A percentile compares a stretch with the other conserved stretches of the same genome.
phyloP scores from a whole-genome alignment of 1,284 basidiomycete genomes.

The Paramarasmius palmivorus region DNA sequence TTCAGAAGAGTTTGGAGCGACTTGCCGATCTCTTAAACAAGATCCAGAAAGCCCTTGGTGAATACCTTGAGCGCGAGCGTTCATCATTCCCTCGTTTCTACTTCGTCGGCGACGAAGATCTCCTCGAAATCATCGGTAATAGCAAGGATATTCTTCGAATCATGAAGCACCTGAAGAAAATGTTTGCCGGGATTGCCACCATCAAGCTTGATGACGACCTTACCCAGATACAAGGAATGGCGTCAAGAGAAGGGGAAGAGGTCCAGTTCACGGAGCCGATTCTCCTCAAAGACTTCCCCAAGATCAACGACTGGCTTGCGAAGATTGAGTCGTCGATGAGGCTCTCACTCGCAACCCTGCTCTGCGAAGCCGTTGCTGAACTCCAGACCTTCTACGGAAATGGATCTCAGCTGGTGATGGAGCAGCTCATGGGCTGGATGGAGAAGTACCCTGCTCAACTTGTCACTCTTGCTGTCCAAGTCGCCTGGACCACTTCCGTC shows the following conservation, averaged over 20 bases:
- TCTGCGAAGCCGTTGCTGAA: slow-evolving; percentile 80
- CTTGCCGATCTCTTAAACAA: slow-evolving; percentile 95
- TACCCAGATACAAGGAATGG: slow-evolving; percentile 87
- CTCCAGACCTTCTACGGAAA: slow-evolving; percentile 82
- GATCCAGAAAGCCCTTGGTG: slow-evolving; percentile 98
- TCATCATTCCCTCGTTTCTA: slow-evolving; percentile 99
- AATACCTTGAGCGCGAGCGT: slow-evolving; percentile 97
- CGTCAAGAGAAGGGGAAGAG: slow-evolving; percentile 93
- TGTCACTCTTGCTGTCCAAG: slow-evolving; percentile 91
- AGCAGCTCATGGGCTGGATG: slow-evolving; percentile 87
- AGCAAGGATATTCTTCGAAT: slow-evolving; percentile 97
- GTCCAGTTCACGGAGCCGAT: slow-evolving; percentile 86
- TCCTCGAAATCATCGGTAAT: slow-evolving; percentile 99
- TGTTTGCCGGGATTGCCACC: slow-evolving; percentile 98
- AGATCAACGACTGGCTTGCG: slow-evolving; percentile 98
- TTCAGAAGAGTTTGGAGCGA: slow-evolving; percentile 97
- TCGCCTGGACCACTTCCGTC: slow-evolving; percentile 90
- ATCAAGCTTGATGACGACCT: slow-evolving; percentile 88
- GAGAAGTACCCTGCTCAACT: slow-evolving; percentile 94
- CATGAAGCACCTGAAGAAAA: slow-evolving; percentile 99
- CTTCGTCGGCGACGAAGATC: slow-evolving; percentile 98
- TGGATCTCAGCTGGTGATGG: slow-evolving; percentile 51
- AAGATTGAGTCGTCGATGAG: slow-evolving; percentile 94
- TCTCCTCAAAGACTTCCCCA: slow-evolving; percentile 88
- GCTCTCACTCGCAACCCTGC: slow-evolving; percentile 81